Evolutionary conservation across 768 basidiomycete genomes (phyloP), one percentile per base, ranked within the genome.

Genomic region (Tephrocybe sp.): DNA sequence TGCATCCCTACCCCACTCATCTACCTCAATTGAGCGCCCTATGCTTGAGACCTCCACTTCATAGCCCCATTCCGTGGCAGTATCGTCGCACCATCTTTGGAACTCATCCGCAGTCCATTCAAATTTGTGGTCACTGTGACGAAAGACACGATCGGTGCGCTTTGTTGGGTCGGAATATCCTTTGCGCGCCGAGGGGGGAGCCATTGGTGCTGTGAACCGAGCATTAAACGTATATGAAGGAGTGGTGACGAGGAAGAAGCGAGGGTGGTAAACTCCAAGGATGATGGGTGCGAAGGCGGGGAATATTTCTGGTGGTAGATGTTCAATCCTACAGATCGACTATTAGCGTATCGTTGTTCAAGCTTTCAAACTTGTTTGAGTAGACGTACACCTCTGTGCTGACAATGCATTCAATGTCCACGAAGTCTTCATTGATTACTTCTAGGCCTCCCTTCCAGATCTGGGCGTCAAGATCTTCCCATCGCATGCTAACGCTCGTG

Each of bases 21-120:
- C 92, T 8, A 64, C 62, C 45, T 88, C 81, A 20, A 69, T 45
- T 3, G 87, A 68, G 3, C 68, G 70, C 0, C 91, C 91, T 17
- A 93, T 73, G 3, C 79, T 79, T 4, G 75, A 69, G 10, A 81
- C 63, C 23, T 82, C 73, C 9, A 90, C 83, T 1, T 71, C 71
- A 57, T 93, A 93, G 0, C 88, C 89, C 87, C 88, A 93, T 42
- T 80, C 75, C 3, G 61, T 62, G 0, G 86, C 89, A 2, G 69
- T 71, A 0, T 60, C 62, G 10, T 67, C 55, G 61, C 90, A 92
- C 82, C 86, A 89, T 14, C 56, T 58, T 17, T 63, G 59, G 62
- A 92, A 96, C 60, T 95, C 93, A 2, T 81, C 80, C 0, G 68
- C 63, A 0, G 90, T 93, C 88, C 89, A 95, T 65, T 96, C 93